Conservation (phyloP, 169 alveolate genomes). For the Eimeria necatrix region DNA sequence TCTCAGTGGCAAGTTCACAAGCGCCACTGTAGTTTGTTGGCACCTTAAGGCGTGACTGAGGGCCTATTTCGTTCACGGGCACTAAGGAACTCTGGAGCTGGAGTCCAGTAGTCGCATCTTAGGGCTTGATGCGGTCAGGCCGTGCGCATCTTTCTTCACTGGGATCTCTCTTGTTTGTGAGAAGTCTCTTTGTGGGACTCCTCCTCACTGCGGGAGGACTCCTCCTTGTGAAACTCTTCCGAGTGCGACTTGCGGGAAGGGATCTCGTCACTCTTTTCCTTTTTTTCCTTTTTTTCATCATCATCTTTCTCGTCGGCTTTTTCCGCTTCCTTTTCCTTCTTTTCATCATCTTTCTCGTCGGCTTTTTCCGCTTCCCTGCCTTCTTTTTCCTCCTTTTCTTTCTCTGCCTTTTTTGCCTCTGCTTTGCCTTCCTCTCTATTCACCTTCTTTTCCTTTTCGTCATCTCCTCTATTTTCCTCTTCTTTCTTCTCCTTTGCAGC, state of each 20-base stretch:
- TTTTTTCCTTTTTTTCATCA: neutral
- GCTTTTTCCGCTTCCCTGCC: neutral
- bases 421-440: neutral
- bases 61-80: too few relatives aligned
- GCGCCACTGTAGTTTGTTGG: too few relatives aligned
- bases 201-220: neutral
- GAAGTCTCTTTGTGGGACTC: slow-evolving; percentile 13
- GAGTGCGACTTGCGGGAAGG: neutral
- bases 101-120: too few relatives aligned
- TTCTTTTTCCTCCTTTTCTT: neutral
- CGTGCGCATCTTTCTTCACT: too few relatives aligned
- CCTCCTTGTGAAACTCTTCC: slow-evolving; percentile 5
- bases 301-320: neutral
- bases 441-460: neutral
- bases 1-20: too few relatives aligned
- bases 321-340: neutral
- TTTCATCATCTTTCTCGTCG: neutral
- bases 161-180: too few relatives aligned
- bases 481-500: neutral
- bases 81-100: too few relatives aligned
- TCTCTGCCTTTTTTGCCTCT: neutral
- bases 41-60: too few relatives aligned
- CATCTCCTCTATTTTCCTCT: neutral
- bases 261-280: neutral
- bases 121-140: too few relatives aligned